These are phyloP conservation scores for Ascodesmis nigricans DNA, from an alignment of 495 filamentous ascomycete genomes.

Conservation along the genomic window DNA sequence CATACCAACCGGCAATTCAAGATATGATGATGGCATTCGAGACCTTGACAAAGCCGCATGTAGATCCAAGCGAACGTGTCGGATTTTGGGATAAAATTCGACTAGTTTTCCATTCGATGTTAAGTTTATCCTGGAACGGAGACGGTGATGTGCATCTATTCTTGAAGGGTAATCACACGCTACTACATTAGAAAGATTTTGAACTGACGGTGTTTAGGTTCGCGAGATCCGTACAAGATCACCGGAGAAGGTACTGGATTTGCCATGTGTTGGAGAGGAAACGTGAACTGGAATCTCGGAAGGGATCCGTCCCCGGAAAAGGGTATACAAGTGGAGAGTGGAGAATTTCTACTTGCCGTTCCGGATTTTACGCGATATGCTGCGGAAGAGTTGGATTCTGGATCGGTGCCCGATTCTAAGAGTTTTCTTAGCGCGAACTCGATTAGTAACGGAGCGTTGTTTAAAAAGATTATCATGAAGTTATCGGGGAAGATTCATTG, in stretches of 20 bases:
- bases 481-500: conserved; percentile 83
- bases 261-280: conserved; percentile 89
- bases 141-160: conserved; percentile 91
- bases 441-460: conserved; percentile 50
- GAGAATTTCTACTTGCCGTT: conserved; percentile 79
- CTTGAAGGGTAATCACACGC: conserved; percentile 42
- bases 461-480: conserved; percentile 98
- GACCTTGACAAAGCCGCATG: conserved; percentile 82
- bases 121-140: conserved; percentile 73
- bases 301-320: conserved; percentile 63
- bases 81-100: conserved; percentile 99
- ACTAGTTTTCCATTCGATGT: conserved; percentile 79
- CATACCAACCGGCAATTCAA: conserved; percentile 94
- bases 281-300: conserved; percentile 69
- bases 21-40: conserved; percentile 99
- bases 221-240: conserved; percentile 80
- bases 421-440: conserved; percentile 40
- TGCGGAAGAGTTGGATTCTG: conserved; percentile 36
- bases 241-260: conserved; percentile 87
- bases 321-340: conserved; percentile 89
- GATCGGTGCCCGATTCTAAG: conserved; percentile 36
- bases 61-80: conserved; percentile 78
- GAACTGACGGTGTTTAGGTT: conserved; percentile 26
- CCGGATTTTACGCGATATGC: conserved; percentile 84
- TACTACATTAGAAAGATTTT: background rate